These are phyloP conservation scores for Pythium insidiosum DNA, from an alignment of 352 stramenopile species.

Conservation along the genomic window DNA sequence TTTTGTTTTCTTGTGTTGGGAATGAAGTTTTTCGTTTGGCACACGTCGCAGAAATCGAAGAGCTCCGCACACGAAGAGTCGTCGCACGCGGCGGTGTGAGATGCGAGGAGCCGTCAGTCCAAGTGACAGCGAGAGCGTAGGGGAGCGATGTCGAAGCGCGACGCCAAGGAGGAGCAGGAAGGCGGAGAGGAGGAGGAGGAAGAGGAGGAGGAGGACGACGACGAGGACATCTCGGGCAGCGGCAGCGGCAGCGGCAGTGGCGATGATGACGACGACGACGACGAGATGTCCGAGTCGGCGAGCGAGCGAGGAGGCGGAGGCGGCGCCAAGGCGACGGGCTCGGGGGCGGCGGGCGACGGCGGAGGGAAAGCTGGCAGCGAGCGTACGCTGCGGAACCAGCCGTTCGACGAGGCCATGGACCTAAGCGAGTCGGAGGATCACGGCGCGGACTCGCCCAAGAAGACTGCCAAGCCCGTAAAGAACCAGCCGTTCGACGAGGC, in stretches of 20 bases:
- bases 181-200: too few species aligned
- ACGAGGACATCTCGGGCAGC: constrained; percentile 47
- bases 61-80: too few species aligned
- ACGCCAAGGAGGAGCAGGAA: constrained; percentile 13
- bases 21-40: too few species aligned
- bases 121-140: background rate
- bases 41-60: constrained; percentile 11
- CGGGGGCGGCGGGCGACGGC: background rate
- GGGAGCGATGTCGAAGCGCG: constrained; percentile 22
- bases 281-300: constrained; percentile 67
- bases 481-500: constrained; percentile 81
- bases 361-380: constrained; percentile 26
- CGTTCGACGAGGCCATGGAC: constrained; percentile 83
- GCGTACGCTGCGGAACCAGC: constrained; percentile 63
- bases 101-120: background rate
- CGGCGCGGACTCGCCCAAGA: constrained; percentile 56
- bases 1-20: background rate
- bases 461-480: constrained; percentile 39
- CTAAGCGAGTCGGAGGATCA: constrained; percentile 69
- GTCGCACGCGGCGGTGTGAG: background rate
- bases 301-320: constrained; percentile 24
- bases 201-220: constrained; percentile 29
- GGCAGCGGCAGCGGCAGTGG: constrained; percentile 32
- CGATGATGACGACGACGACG: constrained; percentile 46
- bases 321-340: constrained; percentile 20